Conservation (phyloP, 2,329 filamentous ascomycete genomes). For the Domatiomyces catenatus region DNA sequence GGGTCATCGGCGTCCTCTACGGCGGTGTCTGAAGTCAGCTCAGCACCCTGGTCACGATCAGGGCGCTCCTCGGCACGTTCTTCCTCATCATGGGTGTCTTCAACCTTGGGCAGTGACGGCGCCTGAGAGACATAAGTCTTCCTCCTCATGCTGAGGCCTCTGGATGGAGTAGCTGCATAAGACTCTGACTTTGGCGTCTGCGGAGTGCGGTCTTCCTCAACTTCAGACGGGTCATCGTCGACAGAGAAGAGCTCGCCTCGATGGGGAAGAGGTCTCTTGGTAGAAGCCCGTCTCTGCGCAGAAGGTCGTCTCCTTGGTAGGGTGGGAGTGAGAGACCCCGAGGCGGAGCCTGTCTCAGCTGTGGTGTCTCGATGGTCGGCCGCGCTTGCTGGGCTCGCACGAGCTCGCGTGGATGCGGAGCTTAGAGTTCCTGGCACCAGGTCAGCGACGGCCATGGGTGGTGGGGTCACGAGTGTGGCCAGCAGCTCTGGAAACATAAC, state of each 20-base stretch:
- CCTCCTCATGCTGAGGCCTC: slow-evolving; percentile 24
- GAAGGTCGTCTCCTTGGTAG: slow-evolving; percentile 49
- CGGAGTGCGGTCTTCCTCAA: slow-evolving; percentile 45
- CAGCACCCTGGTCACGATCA: slow-evolving; percentile 14
- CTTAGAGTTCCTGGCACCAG: slow-evolving; percentile 6
- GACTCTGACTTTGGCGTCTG: slow-evolving; percentile 3
- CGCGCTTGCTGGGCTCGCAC: slow-evolving; percentile 7
- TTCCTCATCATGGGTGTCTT: slow-evolving; percentile 24
- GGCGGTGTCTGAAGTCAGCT: slow-evolving; percentile 1
- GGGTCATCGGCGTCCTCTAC: slow-evolving; percentile 24
- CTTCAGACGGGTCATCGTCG: slow-evolving; percentile 71
- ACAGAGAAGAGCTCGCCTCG: slow-evolving; percentile 79
- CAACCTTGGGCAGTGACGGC: slow-evolving; percentile 22
- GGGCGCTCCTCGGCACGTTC: slow-evolving; percentile 23
- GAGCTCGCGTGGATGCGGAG: slow-evolving; percentile 1
- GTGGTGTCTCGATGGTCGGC: slow-evolving; percentile 1
- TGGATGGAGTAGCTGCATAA: background rate
- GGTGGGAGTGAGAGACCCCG: slow-evolving; percentile 27
- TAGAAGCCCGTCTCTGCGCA: slow-evolving; percentile 55
- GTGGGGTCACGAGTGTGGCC: no score
- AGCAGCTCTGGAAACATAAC: background rate
- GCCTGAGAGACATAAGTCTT: slow-evolving; percentile 23
- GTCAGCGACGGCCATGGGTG: background rate
- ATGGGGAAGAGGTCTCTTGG: slow-evolving; percentile 51
- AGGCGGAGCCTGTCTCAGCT: slow-evolving; percentile 23